Evolutionary conservation across 345 rosid species (phyloP), one percentile per base, ranked within the genome.

Genomic region (Draba incana): DNA sequence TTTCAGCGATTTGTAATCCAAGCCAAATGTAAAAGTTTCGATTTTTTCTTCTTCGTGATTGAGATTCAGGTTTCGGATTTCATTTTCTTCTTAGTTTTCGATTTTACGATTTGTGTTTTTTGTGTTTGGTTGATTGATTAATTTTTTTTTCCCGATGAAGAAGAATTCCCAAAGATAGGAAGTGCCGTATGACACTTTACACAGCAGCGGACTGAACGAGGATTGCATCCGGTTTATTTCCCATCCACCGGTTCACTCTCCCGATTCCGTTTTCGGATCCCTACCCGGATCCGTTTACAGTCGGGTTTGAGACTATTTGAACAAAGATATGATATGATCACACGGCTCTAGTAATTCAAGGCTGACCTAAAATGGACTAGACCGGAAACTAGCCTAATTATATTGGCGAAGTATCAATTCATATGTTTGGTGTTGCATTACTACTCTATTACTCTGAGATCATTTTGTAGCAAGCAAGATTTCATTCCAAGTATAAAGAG

Each of bases 171-270:
- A 44, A 4, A 47, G 81, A 83, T 84, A 84, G 84, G 85, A 79
- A 84, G 88, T 81, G 88, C 82, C 84, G 88, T 84, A 79, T 84
- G 85, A 84, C 88, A 78, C 82, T 78, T 63, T 59, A 79, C 74
- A 33, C 75, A 75, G 54, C 79, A 76, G 67, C 75, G 64, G 64
- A 64, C 48, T 13, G 12, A 31, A 57, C 44, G 5, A 50, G 14
- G 58, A 58, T n/a, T 66, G 76, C 66, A 14, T n/a, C 54, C 50
- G 53, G 31, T 51, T 7, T 5, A 31, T 70, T 4, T 2, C 55
- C 66, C 71, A 68, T 31, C 57, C 57, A 41, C 76, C 73, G 64
- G 0, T 20, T 57, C 48, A 31, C 42, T 50, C 58, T 51, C 37
- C 66, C 13, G 66, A 12, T 37, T 55, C 70, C 5, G 43, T 5